Base-by-base conservation (phyloP, 192 early-diverging fungal species). In the Chytriomyces sp. region DNA sequence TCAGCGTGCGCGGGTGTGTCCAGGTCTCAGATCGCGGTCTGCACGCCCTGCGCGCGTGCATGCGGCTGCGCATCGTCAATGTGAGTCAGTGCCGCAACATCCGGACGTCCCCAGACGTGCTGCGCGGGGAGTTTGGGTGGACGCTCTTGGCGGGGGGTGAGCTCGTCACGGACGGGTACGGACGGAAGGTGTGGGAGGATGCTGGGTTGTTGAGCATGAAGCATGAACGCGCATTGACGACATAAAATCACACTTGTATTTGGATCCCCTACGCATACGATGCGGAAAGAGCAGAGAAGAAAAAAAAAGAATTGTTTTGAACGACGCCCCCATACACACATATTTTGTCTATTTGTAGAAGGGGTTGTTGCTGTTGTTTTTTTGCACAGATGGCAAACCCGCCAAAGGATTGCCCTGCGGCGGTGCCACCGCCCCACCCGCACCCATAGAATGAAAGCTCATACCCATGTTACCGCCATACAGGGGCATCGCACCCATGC, bases 1-100 rank as follows among this genome's bases (percentile, higher is more conserved):
- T 92, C 6, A 84, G 82, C 69, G 69, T 92, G 3, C 82, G 82
- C 19, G 82, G 82, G 17, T 86, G 82, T 69, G 68, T 86, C 8
- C 80, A 85, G 58, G 59, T 86, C 10, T 77, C 82, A 4, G 78
- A 82, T 30, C 22, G 10, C 17, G 78, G 81, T 8, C 10, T 80
- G 12, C 28, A 74, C 25, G 12, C 65, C 31, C 64, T 81, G 64
- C 72, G 75, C 25, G 75, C 49, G n/a, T 40, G 53, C 28, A 6
- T 31, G n/a, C 8, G 49, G 12, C 68, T 78, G 3, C 22, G 44
- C 36, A 66, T 78, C 68, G 31, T 81, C 30, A 78, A 81, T 54
- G 54, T 78, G 34, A 75, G 60, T 38, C 80, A 81, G 59, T 81
- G 80, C 69, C 44, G 54, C 28, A 75, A 72, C 36, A 56, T 81